phyloP scores from a whole-genome alignment of 345 rosid genomes.

The Eucalyptus regnans region DNA sequence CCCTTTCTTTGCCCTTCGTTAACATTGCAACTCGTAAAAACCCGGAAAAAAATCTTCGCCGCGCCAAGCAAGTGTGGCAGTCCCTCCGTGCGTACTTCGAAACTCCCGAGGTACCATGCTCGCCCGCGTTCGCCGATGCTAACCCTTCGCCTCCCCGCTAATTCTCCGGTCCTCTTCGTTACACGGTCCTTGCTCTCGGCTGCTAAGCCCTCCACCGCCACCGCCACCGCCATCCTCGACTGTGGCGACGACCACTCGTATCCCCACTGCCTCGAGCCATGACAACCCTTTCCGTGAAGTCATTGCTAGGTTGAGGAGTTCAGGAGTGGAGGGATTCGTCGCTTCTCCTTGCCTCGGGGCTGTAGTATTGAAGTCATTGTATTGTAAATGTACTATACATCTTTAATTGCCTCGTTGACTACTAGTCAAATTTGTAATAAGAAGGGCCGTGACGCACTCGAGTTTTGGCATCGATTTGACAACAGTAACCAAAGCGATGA shows the following conservation, averaged over 20 bases:
- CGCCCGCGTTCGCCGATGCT: slow-evolving; percentile 10
- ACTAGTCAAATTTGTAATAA: no score
- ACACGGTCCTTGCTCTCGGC: background rate
- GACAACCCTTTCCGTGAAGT: slow-evolving; percentile 20
- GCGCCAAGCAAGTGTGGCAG: background rate
- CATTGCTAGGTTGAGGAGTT: slow-evolving; percentile 20
- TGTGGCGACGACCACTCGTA: background rate
- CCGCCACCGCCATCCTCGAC: slow-evolving; percentile 5
- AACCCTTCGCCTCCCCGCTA: slow-evolving; percentile 8
- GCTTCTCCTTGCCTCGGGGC: slow-evolving; percentile 8
- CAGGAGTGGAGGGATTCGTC: slow-evolving; percentile 31
- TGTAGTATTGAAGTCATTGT: slow-evolving; percentile 4
- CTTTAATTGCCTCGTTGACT: no score
- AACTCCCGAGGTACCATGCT: slow-evolving; percentile 21
- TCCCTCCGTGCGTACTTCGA: accelerated
- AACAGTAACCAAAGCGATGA: no score
- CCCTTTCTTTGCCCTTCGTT: background rate
- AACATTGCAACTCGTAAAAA: accelerated
- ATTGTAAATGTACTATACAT: no score
- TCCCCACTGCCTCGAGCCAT: background rate
- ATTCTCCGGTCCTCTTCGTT: background rate
- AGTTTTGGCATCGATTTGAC: no score
- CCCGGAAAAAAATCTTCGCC: background rate
- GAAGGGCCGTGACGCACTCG: no score
- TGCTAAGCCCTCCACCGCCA: slow-evolving; percentile 3